Conservation (phyloP, 352 stramenopile species). For the Elongisporangium prolatum region DNA sequence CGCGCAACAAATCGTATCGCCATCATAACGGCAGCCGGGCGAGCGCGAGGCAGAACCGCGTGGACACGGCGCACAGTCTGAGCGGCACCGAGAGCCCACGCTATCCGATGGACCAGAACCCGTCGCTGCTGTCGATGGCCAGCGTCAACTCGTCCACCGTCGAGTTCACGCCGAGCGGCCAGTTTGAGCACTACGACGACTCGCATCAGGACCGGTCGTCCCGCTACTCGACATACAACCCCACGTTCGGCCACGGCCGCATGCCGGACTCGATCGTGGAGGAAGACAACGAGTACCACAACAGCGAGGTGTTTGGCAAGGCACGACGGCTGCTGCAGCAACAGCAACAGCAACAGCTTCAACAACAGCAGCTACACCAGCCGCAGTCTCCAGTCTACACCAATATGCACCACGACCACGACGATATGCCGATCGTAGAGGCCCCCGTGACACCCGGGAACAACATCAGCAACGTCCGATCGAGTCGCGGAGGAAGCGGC, state of each 20-base stretch:
- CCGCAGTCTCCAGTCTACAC: not conserved
- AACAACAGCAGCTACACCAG: not conserved
- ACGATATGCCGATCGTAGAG: not conserved
- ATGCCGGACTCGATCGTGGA: no score
- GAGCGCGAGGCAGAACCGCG: no score
- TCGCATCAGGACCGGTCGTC: not conserved
- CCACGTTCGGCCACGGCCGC: no score
- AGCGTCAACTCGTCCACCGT: not conserved
- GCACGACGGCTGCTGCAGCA: not conserved
- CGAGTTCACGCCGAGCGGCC: not conserved
- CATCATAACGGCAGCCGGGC: no score
- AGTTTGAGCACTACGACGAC: conserved; percentile 1
- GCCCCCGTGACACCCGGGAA: no score
- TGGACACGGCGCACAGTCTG: no score
- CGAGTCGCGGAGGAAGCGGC: no score
- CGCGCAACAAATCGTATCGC: not conserved
- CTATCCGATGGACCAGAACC: not conserved
- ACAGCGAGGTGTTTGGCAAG: not conserved
- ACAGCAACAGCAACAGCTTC: not conserved
- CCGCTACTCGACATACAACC: not conserved
- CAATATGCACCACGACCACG: conserved; percentile 1
- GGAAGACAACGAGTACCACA: not conserved
- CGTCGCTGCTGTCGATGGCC: not conserved
- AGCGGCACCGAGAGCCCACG: not conserved
- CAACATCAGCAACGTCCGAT: no score